These are phyloP conservation scores for Aspergillus nidulans DNA, from an alignment of 495 filamentous ascomycete genomes.

Conservation along the genomic window DNA sequence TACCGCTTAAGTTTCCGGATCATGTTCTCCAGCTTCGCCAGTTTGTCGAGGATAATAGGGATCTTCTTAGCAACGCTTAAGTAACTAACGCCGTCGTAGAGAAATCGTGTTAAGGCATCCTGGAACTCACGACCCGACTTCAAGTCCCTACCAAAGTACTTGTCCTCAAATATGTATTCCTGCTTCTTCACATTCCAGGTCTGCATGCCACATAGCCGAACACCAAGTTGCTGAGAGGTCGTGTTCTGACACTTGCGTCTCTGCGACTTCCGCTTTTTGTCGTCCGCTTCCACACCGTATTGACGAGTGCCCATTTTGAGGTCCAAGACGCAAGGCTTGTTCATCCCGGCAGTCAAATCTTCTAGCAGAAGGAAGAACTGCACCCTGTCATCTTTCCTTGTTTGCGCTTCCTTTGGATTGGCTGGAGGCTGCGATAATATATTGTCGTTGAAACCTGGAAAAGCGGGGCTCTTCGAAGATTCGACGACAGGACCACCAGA, in stretches of 20 bases:
- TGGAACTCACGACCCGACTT: constrained; percentile 90
- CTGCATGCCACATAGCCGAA: constrained; percentile 92
- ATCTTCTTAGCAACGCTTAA: constrained; percentile 76
- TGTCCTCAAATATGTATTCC: constrained; percentile 86
- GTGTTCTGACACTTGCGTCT: constrained; percentile 87
- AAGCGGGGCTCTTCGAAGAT: neutral
- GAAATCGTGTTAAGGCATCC: constrained; percentile 78
- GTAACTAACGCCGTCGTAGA: constrained; percentile 85
- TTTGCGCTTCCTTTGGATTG: constrained; percentile 79
- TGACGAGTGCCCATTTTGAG: constrained; percentile 99
- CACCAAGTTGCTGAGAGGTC: constrained; percentile 85
- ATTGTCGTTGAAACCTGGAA: constrained; percentile 7
- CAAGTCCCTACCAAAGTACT: constrained; percentile 89
- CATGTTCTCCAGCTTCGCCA: constrained; percentile 75
- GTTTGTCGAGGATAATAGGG: constrained; percentile 77
- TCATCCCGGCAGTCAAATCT: constrained; percentile 95
- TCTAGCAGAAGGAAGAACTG: constrained; percentile 95
- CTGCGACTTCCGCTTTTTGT: constrained; percentile 91
- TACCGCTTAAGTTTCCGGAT: constrained; percentile 76
- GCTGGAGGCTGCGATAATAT: constrained; percentile 41
- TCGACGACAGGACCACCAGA: neutral
- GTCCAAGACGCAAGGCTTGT: constrained; percentile 91
- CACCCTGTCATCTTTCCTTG: constrained; percentile 63
- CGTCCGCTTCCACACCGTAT: constrained; percentile 88
- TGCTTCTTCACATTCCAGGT: constrained; percentile 85